Evolutionary conservation across 192 early-diverging fungal species (phyloP).

Genomic region (Polychytrium aggregatum): DNA sequence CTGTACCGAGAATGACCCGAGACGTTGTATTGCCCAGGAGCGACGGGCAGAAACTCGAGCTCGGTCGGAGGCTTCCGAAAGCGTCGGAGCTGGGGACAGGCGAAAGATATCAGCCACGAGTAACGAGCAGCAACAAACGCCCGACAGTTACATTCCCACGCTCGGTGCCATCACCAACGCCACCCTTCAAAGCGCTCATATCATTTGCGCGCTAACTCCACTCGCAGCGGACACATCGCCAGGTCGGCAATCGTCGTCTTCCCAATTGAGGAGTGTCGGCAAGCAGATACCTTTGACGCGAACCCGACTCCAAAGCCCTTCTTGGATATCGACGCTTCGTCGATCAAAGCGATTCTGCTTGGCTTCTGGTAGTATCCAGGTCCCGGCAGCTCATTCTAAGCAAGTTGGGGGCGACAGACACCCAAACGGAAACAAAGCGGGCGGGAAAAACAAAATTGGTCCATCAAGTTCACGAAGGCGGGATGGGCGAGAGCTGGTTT

Average conservation of each 20-base stretch:
- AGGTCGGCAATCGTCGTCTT: no score
- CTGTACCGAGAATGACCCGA: constrained; percentile 5
- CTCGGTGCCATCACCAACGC: not conserved
- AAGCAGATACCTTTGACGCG: constrained; percentile 41
- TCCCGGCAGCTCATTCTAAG: constrained; percentile 35
- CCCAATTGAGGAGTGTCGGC: no score
- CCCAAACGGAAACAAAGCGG: not conserved
- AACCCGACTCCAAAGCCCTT: constrained; percentile 37
- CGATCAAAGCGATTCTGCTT: constrained; percentile 8
- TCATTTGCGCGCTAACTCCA: constrained; percentile 1
- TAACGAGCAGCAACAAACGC: not conserved
- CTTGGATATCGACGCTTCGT: constrained; percentile 21
- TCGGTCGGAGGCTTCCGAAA: constrained; percentile 27
- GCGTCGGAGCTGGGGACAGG: constrained; percentile 1
- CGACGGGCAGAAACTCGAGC: constrained; percentile 7
- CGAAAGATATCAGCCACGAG: not conserved
- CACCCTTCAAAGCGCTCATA: not conserved
- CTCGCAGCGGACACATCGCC: no score
- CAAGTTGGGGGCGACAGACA: not conserved
- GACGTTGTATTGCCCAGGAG: constrained; percentile 19
- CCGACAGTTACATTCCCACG: not conserved
- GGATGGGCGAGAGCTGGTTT: not conserved
- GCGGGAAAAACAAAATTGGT: not conserved
- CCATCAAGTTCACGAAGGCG: not conserved
- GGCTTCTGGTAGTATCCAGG: constrained; percentile 35